These are phyloP conservation scores for Penicillium canescens DNA, from an alignment of 495 filamentous ascomycete species.

Conservation along the genomic window DNA sequence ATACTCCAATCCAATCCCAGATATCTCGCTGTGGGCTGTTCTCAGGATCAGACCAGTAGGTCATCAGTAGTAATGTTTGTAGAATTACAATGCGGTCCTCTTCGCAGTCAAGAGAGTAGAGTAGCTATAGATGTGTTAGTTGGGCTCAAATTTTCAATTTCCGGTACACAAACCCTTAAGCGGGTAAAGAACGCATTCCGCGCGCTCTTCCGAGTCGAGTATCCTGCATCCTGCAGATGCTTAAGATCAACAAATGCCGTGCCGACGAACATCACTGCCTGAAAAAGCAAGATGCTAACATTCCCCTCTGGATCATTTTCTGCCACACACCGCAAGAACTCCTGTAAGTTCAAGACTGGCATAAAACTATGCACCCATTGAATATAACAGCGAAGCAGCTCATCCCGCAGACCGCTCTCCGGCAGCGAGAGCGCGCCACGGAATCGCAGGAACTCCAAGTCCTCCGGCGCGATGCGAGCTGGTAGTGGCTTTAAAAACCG, in stretches of 20 bases:
- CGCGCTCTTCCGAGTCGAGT: conserved; percentile 66
- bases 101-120: conserved; percentile 86
- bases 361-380: conserved; percentile 86
- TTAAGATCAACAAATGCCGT: conserved; percentile 73
- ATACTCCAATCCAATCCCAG: conserved; percentile 86
- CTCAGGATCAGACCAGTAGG: conserved; percentile 75
- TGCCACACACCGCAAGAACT: conserved; percentile 63
- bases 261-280: conserved; percentile 79
- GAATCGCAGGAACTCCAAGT: conserved; percentile 68
- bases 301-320: conserved; percentile 60
- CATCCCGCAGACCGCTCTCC: conserved; percentile 62
- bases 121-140: conserved; percentile 33
- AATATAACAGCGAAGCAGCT: conserved; percentile 70
- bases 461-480: conserved; percentile 61
- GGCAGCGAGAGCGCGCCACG: conserved; percentile 76
- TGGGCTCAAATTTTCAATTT: not conserved
- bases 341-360: conserved; percentile 74
- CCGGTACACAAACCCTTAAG: conserved; percentile 57
- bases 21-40: conserved; percentile 71
- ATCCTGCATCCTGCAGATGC: conserved; percentile 67
- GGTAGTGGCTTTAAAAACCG: conserved; percentile 53
- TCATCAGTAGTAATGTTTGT: conserved; percentile 79
- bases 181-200: conserved; percentile 75
- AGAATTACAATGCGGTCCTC: conserved; percentile 75
- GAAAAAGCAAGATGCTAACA: conserved; percentile 73